Percentiles rank a stretch among this genome's conserved stretches.
phyloP scores from a whole-genome alignment of 2,329 filamentous ascomycete genomes.

The Arthrinium phaeospermum region DNA sequence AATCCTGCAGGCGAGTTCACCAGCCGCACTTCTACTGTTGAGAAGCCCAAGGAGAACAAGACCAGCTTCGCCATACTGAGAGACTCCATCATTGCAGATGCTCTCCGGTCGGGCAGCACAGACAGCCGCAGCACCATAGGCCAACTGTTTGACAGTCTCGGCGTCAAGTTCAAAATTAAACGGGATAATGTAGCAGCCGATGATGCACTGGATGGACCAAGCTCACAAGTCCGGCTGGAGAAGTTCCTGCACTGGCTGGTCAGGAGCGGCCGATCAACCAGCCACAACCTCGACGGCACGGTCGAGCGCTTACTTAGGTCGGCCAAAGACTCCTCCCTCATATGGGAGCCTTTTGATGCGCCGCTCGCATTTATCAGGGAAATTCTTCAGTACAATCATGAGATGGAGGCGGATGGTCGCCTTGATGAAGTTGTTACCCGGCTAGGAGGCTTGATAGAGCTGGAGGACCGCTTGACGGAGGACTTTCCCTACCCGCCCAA shows the following conservation, averaged over 20 bases:
- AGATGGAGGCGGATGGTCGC: neutral
- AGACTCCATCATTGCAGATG: constrained; percentile 17
- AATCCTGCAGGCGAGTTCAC: constrained; percentile 3
- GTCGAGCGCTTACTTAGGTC: neutral
- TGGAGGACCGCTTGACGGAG: constrained; percentile 22
- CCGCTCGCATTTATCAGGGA: constrained; percentile 27
- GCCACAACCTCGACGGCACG: constrained; percentile 4
- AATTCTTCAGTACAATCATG: constrained; percentile 25
- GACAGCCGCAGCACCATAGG: neutral
- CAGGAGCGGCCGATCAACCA: neutral
- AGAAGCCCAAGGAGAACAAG: neutral
- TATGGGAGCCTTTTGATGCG: constrained; percentile 23
- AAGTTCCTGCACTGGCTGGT: constrained; percentile 3
- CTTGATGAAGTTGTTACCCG: constrained; percentile 10
- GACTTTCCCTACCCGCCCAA: constrained; percentile 28
- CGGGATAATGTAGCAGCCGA: neutral
- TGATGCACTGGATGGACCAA: neutral
- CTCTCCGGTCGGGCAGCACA: neutral
- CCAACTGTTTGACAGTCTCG: constrained; percentile 15
- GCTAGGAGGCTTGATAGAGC: constrained; percentile 22
- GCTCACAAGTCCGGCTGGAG: neutral
- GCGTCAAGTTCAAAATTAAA: constrained; percentile 2
- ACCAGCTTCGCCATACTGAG: neutral
- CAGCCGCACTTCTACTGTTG: neutral
- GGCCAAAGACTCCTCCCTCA: neutral